Base-by-base conservation (phyloP, 352 stramenopile species). In the Phytophthora constricta region DNA sequence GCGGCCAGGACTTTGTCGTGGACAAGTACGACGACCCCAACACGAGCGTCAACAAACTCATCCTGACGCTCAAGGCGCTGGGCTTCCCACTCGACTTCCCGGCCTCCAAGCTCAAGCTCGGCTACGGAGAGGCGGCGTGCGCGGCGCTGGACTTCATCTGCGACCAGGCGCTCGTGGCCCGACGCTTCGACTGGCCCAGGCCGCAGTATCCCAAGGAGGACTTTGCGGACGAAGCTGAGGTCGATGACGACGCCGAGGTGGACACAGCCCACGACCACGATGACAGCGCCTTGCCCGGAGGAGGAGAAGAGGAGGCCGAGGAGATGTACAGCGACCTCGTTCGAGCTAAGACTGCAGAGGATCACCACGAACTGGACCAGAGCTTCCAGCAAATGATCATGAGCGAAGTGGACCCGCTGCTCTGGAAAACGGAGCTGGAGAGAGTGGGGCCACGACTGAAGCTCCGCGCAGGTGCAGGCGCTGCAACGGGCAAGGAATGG, bases 11-110 rank as follows among this genome's bases (percentile, higher is more conserved):
- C 17, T 90, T 95, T 56, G 76, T 81, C 22, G 80, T 95, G 42
- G 87, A 95, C 80, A 95, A 95, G 74, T 95, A 93, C 68, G 87
- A 95, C 80, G 86, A 95, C 72, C 82, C 86, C 27, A 92, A 89
- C 71, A 93, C 87, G 41, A 93, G 84, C 62, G 79, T 93, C 68
- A 95, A 95, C 80, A 95, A 95, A 58, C 82, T 95, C 51, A 93
- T 95, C 52, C 68, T 95, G 16, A 80, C 82, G 47, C 80, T 93
- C 56, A 95, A 95, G 60, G 78, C 87, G 19, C 68, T 95, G 55
- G 87, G 87, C 33, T 95, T 93, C 70, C 76, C 84, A 42, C 82
- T 95, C 17, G 87, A 95, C 52, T 94, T 92, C 53, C 85, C 87
- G 1, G 81, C 84, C 13, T 88, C 84, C 42, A 92, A 92, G 58